Conservation (phyloP, 768 basidiomycete species). For the Glaciozyma antarctica region DNA sequence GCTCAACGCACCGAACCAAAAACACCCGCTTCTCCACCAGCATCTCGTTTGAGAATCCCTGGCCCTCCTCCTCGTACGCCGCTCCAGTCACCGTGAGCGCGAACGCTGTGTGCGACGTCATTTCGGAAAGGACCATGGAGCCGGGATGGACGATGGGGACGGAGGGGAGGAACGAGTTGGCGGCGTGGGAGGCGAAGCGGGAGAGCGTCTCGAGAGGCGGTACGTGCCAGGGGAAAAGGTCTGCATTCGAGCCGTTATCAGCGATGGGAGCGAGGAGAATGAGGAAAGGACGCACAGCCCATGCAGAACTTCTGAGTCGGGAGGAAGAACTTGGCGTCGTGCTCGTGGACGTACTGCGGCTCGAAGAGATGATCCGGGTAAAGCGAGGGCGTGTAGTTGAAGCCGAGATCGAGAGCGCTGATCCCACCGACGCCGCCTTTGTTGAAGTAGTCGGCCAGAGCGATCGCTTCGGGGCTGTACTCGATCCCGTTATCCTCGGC, state of each 20-base stretch:
- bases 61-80: constrained; percentile 18
- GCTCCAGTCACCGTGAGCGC: constrained; percentile 22
- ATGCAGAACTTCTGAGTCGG: constrained; percentile 7
- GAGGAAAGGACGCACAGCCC: constrained; percentile 1
- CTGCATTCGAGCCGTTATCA: background rate
- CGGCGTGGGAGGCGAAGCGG: constrained; percentile 14
- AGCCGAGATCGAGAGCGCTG: constrained; percentile 28
- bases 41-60: constrained; percentile 29
- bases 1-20: constrained; percentile 16
- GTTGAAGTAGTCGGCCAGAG: constrained; percentile 16
- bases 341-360: background rate
- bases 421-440: constrained; percentile 29
- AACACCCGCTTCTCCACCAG: constrained; percentile 29
- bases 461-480: constrained; percentile 12
- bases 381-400: constrained; percentile 16
- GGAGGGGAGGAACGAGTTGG: constrained; percentile 10
- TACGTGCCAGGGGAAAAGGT: constrained; percentile 9
- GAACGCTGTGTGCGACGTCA: constrained; percentile 20
- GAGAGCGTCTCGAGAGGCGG: constrained; percentile 17
- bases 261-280: background rate
- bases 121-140: constrained; percentile 1
- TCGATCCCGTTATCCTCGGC: constrained; percentile 10
- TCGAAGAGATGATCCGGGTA: constrained; percentile 15
- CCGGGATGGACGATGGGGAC: constrained; percentile 21
- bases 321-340: constrained; percentile 9